Conservation (phyloP, 2,329 filamentous ascomycete species). For the Leptographium procerum region DNA sequence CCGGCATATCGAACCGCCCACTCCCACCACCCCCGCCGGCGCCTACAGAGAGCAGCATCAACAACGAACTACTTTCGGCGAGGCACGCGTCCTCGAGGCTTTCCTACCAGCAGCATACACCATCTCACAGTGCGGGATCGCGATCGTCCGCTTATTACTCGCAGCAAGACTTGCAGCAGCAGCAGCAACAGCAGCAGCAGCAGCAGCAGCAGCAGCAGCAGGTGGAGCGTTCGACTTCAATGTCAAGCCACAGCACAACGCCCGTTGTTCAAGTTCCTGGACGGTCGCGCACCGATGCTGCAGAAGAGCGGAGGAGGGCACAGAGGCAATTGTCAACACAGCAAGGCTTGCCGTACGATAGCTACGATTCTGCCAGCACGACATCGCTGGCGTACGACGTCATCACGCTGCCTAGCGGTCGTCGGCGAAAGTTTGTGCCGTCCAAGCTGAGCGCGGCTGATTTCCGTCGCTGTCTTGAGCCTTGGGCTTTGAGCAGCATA, state of each 20-base stretch:
- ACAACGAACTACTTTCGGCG: constrained; percentile 37
- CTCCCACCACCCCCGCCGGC: constrained; percentile 51
- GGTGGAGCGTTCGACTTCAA: constrained; percentile 64
- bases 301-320: constrained; percentile 50
- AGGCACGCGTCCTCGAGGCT: constrained; percentile 29
- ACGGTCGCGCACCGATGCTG: constrained; percentile 87
- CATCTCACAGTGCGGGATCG: constrained; percentile 38
- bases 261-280: constrained; percentile 72
- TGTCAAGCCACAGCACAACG: constrained; percentile 71
- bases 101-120: constrained; percentile 36
- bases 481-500: constrained; percentile 87
- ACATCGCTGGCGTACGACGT: constrained; percentile 62
- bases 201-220: constrained; percentile 36
- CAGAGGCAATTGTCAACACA: constrained; percentile 41
- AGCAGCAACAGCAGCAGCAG: constrained; percentile 35
- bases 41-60: constrained; percentile 40
- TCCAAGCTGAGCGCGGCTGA: constrained; percentile 71
- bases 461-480: constrained; percentile 74
- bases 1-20: constrained; percentile 57
- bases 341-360: constrained; percentile 37
- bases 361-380: constrained; percentile 43
- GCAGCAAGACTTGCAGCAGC: constrained; percentile 35
- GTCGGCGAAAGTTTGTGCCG: constrained; percentile 67
- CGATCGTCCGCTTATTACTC: constrained; percentile 27
- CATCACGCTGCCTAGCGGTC: constrained; percentile 68